Evolutionary conservation across 495 filamentous ascomycete genomes (phyloP), one percentile per base, ranked within the genome.

Genomic region (Lasiosphaeris hirsuta): DNA sequence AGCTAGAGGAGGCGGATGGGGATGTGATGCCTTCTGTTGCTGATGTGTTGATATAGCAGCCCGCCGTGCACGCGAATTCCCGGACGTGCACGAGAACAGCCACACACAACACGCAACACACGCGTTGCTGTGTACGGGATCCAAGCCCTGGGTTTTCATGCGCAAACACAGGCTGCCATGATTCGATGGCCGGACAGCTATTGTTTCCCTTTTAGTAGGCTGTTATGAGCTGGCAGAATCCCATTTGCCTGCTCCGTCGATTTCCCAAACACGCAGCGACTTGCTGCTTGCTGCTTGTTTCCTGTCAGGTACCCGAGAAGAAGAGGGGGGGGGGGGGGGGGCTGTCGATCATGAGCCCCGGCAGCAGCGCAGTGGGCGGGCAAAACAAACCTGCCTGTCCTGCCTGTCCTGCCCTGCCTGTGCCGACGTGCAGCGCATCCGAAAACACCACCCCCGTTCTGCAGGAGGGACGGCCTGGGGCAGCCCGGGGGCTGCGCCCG

Each of bases 291-390:
- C 42, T 46, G 51, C 47, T 44, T 43, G 39, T 45, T 17, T 54
- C 51, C 51, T 54, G 53, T 55, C 53, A 55, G 53, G 53, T 55
- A 55, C 53, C 53, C 53, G 53, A 30, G 23, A 30, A 30, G 23
- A 30, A 30, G 23, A 30, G 53, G 33, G 35, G 42, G 38, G 53
- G 23, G 5, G 5, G 23, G 5, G 53, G 33, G 35, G 42, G 38
- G 53, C 38, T 18, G 53, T 55, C 53, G 53, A 55, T 55, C 53
- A 55, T 10, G 53, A 47, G 35, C 15, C 33, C 37, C 14, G 23
- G 23, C 23, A 30, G 23, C 23, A 30, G 23, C 23, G 30, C 53
- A 45, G 41, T 39, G 53, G 53, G 19, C 34, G 30, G 33, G 42
- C 41, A 36, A 35, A 34, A 13, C 37, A 30, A 30, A 30, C 23